phyloP scores from a whole-genome alignment of 2,329 filamentous ascomycete genomes.

The Fusarium guadeloupense region DNA sequence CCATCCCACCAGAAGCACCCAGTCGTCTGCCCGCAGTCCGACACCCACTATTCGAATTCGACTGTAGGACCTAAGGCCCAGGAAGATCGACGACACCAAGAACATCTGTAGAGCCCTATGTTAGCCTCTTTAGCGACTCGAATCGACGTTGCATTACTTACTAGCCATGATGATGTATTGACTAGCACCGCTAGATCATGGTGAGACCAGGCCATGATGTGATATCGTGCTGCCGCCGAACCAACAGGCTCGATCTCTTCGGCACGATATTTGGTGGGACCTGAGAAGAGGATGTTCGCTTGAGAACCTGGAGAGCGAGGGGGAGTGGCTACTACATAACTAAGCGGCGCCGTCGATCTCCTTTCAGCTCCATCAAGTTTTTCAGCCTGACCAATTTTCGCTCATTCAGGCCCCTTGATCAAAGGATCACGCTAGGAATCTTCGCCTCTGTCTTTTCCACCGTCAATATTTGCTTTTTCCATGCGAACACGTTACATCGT shows the following conservation, averaged over 20 bases:
- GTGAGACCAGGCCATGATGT: neutral
- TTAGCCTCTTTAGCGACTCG: neutral
- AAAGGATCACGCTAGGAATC: neutral
- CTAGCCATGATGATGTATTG: neutral
- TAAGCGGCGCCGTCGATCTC: neutral
- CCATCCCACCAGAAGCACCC: neutral
- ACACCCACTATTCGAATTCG: neutral
- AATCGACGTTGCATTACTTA: neutral
- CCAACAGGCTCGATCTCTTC: neutral
- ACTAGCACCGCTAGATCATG: neutral
- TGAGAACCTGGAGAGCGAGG: neutral
- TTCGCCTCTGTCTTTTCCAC: neutral
- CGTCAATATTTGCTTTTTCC: neutral
- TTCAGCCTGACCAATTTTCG: too few relatives aligned
- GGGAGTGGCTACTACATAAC: neutral
- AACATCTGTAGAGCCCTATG: neutral
- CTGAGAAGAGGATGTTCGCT: neutral
- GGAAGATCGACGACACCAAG: neutral
- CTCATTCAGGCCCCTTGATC: neutral
- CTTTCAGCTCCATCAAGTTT: neutral
- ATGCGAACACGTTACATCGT: neutral
- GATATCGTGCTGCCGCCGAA: neutral
- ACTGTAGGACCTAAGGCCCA: neutral
- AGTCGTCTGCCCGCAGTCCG: neutral
- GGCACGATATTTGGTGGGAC: neutral